Conservation (phyloP, 208 protist species). For the Entamoeba nuttalli region DNA sequence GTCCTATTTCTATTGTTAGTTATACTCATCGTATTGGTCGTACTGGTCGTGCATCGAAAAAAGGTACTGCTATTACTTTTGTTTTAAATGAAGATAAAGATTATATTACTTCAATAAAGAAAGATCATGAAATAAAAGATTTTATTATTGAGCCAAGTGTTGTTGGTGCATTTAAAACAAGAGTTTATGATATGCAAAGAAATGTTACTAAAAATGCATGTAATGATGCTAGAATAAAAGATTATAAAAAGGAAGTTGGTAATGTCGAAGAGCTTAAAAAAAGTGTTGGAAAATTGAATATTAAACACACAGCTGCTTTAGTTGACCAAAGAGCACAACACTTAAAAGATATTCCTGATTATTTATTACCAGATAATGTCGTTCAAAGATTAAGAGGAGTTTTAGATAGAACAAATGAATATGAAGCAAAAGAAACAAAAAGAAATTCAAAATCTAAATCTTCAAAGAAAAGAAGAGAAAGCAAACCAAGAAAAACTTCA, state of each 20-base stretch:
- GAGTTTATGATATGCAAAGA: background rate
- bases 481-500: too few relatives aligned
- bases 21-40: slow-evolving; percentile 3
- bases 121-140: background rate
- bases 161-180: background rate
- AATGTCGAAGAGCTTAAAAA: background rate
- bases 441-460: too few relatives aligned
- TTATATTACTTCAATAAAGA: background rate
- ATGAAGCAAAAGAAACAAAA: background rate
- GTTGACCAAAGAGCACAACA: background rate
- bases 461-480: too few relatives aligned
- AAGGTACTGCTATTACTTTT: background rate
- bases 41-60: background rate
- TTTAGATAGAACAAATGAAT: background rate
- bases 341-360: background rate
- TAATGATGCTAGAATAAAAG: background rate
- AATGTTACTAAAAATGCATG: background rate
- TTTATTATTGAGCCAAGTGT: background rate
- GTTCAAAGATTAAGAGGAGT: background rate
- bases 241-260: background rate
- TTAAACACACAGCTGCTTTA: background rate
- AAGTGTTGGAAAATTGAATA: background rate
- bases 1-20: background rate
- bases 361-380: background rate
- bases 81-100: background rate